phyloP scores from a whole-genome alignment of 108 stramenopile species.

The Cylindrotheca closterium region DNA sequence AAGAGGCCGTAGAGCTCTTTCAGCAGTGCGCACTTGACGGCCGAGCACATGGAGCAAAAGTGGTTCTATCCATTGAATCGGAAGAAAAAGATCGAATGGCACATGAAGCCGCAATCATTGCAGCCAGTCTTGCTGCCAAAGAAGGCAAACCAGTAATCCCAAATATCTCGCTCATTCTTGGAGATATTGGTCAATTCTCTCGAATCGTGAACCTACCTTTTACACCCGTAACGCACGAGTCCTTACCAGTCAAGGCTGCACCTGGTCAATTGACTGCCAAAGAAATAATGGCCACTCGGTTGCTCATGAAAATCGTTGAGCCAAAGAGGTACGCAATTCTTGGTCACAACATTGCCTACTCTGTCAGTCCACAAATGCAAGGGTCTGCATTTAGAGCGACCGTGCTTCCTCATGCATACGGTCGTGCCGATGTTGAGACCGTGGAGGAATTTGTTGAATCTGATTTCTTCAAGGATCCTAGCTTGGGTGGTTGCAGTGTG shows the following conservation, averaged over 20 bases:
- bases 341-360: conserved; percentile 92
- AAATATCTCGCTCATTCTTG: conserved; percentile 86
- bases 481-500: conserved; percentile 92
- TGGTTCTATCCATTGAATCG: conserved; percentile 79
- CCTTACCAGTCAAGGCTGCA: conserved; percentile 89
- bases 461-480: conserved; percentile 70
- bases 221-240: conserved; percentile 94
- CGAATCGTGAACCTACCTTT: conserved; percentile 93
- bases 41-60: conserved; percentile 89
- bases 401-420: conserved; percentile 86
- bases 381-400: conserved; percentile 86
- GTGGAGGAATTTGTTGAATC: conserved; percentile 86
- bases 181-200: conserved; percentile 79
- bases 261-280: conserved; percentile 96
- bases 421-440: conserved; percentile 72
- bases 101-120: conserved; percentile 66
- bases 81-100: conserved; percentile 80
- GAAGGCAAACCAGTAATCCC: conserved; percentile 80
- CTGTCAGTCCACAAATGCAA: conserved; percentile 97
- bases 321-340: conserved; percentile 84
- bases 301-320: conserved; percentile 75
- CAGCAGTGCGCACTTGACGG: conserved; percentile 87
- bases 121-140: conserved; percentile 34
- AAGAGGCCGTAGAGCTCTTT: conserved; percentile 78
- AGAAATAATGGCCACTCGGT: conserved; percentile 87